Base-by-base conservation (phyloP, 2,329 filamentous ascomycete species). In the Eurotiales sp. region DNA sequence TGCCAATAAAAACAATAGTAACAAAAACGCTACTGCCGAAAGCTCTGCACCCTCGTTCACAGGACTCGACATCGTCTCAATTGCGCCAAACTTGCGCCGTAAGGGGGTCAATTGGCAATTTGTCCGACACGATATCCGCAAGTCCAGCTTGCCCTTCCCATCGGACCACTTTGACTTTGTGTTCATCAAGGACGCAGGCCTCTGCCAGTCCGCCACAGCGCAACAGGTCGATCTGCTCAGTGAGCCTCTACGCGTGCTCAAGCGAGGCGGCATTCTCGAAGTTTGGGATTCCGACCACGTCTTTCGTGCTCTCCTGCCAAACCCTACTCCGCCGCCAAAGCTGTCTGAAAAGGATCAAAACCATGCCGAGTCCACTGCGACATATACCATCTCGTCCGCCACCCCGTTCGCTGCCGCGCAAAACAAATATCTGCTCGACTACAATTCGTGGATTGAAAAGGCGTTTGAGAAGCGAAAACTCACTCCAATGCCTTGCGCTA, bases 281-380 rank as follows among this genome's bases (percentile, higher is more conserved):
- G 78, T 95, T 14, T 96, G 91, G 91, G 91, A 96, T 58, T 86
- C 86, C 4, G 91, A 96, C 69, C 84, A 90, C 64, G 81, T 86
- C 11, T 83, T 96, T 57, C 86, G 91, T 59, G 91, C 90, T 67
- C 77, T 97, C 23, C 78, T 89, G 46, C 88, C 89, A 2, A 88
- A 93, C 64, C 83, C 87, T 2, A 83, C 85, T 2, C 79, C 79
- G 12, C 74, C 80, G 49, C 70, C 78, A 58, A 73, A 78, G 21
- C 74, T 75, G 41, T 78, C 82, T 15, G 77, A 83, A 34, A 80
- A 84, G 43, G 83, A 88, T 53, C 77, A 82, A 58, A 77, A 82
- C 40, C 77, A 80, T 30, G 87, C 86, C 1, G 77, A 84, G 45
- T 77, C 79, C 23, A 86, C 89, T 41, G 88, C 87, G 6, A 91